These are phyloP conservation scores for Agastache rugosa DNA, from an alignment of 257 asterid genomes.

Conservation along the genomic window DNA sequence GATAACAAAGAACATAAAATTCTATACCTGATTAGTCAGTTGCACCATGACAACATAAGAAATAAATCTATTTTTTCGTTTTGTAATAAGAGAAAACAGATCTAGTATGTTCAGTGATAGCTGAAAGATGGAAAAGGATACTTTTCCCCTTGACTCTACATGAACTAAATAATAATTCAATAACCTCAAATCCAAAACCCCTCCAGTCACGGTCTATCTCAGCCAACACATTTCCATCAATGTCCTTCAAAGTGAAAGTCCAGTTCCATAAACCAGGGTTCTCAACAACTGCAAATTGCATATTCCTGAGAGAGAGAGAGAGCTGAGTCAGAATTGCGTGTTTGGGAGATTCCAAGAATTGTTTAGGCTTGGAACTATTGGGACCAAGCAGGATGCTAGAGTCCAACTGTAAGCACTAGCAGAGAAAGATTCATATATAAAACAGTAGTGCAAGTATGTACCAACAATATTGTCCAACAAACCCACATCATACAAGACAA, in stretches of 20 bases:
- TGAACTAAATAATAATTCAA: constrained; percentile 4
- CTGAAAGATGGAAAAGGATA: constrained; percentile 17
- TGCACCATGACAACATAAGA: constrained; percentile 1
- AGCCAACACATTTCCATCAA: constrained; percentile 87
- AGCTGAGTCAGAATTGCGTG: constrained; percentile 19
- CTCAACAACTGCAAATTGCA: constrained; percentile 93
- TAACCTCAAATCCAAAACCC: constrained; percentile 93
- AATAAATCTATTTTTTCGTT: constrained; percentile 2
- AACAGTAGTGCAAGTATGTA: background rate
- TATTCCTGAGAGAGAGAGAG: constrained; percentile 52
- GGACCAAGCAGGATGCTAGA: background rate
- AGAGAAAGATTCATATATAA: background rate
- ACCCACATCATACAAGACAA: constrained; percentile 1
- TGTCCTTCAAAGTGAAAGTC: constrained; percentile 93
- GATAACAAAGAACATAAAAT: constrained; percentile 4
- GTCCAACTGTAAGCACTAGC: background rate
- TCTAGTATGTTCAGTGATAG: constrained; percentile 5
- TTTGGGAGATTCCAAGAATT: constrained; percentile 18
- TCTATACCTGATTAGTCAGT: background rate
- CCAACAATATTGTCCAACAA: constrained; percentile 19
- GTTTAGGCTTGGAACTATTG: constrained; percentile 8
- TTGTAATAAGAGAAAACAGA: constrained; percentile 3
- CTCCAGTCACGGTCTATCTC: constrained; percentile 98
- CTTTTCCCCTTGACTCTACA: constrained; percentile 16
- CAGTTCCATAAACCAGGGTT: constrained; percentile 97